These are phyloP conservation scores for Heliamphora exappendiculata DNA, from an alignment of 148 eudicot genomes.

Conservation along the genomic window DNA sequence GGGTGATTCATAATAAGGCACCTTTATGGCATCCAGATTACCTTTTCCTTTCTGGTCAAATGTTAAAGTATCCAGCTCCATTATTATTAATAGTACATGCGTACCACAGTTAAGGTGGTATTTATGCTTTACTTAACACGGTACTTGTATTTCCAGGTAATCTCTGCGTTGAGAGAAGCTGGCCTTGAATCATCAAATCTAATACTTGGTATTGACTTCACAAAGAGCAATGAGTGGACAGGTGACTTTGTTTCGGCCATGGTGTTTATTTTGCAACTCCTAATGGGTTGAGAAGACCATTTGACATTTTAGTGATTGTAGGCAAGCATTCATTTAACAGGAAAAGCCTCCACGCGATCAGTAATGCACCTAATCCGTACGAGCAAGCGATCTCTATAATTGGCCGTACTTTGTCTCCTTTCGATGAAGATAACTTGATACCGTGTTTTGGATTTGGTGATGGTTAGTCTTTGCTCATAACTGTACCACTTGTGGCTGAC, in stretches of 20 bases:
- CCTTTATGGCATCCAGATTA: background rate
- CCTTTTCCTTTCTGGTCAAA: background rate
- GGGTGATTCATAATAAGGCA: background rate
- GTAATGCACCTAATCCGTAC: constrained; percentile 53
- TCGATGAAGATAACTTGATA: constrained; percentile 77
- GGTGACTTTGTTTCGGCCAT: constrained; percentile 27
- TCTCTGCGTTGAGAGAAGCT: constrained; percentile 61
- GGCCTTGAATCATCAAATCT: constrained; percentile 93
- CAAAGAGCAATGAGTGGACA: constrained; percentile 76
- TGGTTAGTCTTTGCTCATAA: constrained; percentile 38
- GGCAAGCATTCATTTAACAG: constrained; percentile 65
- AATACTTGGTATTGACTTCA: constrained; percentile 70
- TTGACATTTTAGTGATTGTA: constrained; percentile 20
- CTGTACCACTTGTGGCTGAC: background rate
- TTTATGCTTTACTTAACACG: background rate
- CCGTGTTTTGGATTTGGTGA: constrained; percentile 92
- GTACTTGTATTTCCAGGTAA: constrained; percentile 38
- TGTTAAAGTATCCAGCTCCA: background rate
- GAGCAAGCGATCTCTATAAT: constrained; percentile 82
- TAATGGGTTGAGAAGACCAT: constrained; percentile 3
- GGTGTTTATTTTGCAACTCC: background rate
- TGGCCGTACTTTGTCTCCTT: constrained; percentile 73
- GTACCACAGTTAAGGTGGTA: background rate
- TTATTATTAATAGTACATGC: background rate
- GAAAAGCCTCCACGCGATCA: constrained; percentile 65